A percentile compares a stretch with the other conserved stretches of the same genome.
These are phyloP conservation scores for Trichoderma brevicompactum DNA, from an alignment of 2,329 filamentous ascomycete genomes.

Conservation along the genomic window DNA sequence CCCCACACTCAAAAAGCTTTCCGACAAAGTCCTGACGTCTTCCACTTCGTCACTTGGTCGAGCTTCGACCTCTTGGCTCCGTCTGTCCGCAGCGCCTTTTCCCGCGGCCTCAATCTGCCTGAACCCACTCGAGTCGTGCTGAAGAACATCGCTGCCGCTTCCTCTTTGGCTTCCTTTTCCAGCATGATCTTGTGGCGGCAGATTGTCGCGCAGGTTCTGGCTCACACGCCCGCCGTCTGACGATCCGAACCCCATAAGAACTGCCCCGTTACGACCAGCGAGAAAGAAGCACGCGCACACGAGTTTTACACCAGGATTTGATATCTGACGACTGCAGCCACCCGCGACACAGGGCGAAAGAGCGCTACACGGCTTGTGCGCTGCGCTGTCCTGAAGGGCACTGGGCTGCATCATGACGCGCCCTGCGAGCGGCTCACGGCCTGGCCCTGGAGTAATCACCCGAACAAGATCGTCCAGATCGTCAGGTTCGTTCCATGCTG, in stretches of 20 bases:
- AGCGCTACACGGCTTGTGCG: not conserved
- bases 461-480: slow-evolving; percentile 45
- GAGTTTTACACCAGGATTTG: not conserved
- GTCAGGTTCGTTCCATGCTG: slow-evolving; percentile 57
- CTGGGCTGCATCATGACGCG: slow-evolving; percentile 14
- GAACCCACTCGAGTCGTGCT: slow-evolving; percentile 16
- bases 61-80: not conserved
- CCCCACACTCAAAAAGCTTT: slow-evolving; percentile 25
- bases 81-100: not conserved
- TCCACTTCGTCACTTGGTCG: not conserved
- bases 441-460: not conserved
- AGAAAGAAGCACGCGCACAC: not conserved
- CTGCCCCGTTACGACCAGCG: not conserved
- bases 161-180: not conserved
- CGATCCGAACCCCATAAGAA: not conserved
- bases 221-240: slow-evolving; percentile 28
- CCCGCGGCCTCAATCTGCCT: not conserved
- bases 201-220: slow-evolving; percentile 29
- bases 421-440: slow-evolving; percentile 11
- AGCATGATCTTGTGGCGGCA: slow-evolving; percentile 29
- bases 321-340: not conserved
- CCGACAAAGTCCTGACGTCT: slow-evolving; percentile 17
- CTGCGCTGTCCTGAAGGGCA: not conserved
- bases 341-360: not conserved
- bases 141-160: not conserved